phyloP scores from a whole-genome alignment of 805 yeast species.

The Candida gorgasii region DNA sequence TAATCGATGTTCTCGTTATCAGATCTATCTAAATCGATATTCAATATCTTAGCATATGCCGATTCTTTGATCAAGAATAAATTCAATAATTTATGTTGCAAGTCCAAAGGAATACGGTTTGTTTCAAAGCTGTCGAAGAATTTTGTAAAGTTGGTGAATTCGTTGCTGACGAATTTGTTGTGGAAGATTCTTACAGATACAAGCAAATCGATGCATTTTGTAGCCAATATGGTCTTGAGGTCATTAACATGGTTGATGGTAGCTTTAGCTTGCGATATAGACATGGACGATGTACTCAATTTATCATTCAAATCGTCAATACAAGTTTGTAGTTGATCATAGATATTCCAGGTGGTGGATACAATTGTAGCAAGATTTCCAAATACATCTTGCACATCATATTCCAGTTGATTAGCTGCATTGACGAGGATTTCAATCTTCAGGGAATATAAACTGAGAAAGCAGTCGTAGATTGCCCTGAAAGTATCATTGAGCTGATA shows the following conservation, averaged over 20 bases:
- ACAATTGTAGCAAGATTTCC: slow-evolving; percentile 4
- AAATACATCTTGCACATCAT: slow-evolving; percentile 23
- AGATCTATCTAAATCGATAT: slow-evolving; percentile 47
- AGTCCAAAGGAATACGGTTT: slow-evolving; percentile 24
- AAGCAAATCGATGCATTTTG: slow-evolving; percentile 31
- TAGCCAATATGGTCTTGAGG: slow-evolving; percentile 6
- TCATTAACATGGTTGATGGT: slow-evolving; percentile 5
- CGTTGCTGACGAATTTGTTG: slow-evolving; percentile 27
- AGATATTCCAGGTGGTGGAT: slow-evolving; percentile 8
- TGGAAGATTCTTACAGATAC: slow-evolving; percentile 36
- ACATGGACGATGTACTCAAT: slow-evolving; percentile 6
- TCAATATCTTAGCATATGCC: slow-evolving; percentile 36
- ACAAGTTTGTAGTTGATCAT: not conserved
- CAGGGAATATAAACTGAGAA: slow-evolving; percentile 31
- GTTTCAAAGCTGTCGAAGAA: slow-evolving; percentile 30
- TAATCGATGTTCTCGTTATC: slow-evolving; percentile 44
- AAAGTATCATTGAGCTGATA: slow-evolving; percentile 19
- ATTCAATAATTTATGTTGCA: slow-evolving; percentile 36
- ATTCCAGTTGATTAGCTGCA: slow-evolving; percentile 20
- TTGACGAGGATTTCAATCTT: slow-evolving; percentile 34
- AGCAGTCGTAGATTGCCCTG: slow-evolving; percentile 24
- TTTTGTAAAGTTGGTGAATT: slow-evolving; percentile 32
- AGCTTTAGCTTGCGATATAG: slow-evolving; percentile 2
- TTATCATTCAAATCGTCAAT: slow-evolving; percentile 2
- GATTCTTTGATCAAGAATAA: slow-evolving; percentile 53